phyloP scores from a whole-genome alignment of 495 filamentous ascomycete species.

The Daldinia vernicosa region DNA sequence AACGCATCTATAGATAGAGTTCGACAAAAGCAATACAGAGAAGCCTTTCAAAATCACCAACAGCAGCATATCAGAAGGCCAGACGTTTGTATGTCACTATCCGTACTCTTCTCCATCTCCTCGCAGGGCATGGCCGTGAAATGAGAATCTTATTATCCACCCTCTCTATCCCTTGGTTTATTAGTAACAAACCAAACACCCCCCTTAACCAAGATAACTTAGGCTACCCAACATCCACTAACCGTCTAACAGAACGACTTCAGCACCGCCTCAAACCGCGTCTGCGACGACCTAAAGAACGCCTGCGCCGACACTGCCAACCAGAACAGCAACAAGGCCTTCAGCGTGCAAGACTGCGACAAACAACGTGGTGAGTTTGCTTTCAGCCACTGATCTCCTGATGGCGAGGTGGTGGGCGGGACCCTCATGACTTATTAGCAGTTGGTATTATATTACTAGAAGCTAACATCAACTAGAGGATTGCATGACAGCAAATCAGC shows the following conservation, averaged over 20 bases:
- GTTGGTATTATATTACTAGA: background rate
- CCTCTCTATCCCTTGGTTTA: background rate
- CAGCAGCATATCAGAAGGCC: slow-evolving; percentile 39
- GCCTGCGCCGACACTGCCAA: slow-evolving; percentile 50
- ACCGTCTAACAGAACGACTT: slow-evolving; percentile 48
- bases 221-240: background rate
- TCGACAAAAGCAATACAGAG: background rate
- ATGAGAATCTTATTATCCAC: background rate
- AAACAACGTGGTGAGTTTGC: slow-evolving; percentile 48
- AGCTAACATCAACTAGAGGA: slow-evolving; percentile 7
- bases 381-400: background rate
- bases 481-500: slow-evolving; percentile 22
- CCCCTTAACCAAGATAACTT: background rate
- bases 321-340: slow-evolving; percentile 29
- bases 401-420: background rate
- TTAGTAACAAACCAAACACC: background rate
- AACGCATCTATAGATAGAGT: slow-evolving; percentile 13
- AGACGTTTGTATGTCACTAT: slow-evolving; percentile 56
- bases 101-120: background rate
- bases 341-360: slow-evolving; percentile 50
- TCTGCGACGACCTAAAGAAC: slow-evolving; percentile 56
- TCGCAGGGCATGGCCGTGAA: background rate
- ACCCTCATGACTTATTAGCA: background rate
- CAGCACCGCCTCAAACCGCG: slow-evolving; percentile 48
- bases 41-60: slow-evolving; percentile 54